Base-by-base conservation (phyloP, 176 grass and related monocot genomes). In the Chloris gayana region DNA sequence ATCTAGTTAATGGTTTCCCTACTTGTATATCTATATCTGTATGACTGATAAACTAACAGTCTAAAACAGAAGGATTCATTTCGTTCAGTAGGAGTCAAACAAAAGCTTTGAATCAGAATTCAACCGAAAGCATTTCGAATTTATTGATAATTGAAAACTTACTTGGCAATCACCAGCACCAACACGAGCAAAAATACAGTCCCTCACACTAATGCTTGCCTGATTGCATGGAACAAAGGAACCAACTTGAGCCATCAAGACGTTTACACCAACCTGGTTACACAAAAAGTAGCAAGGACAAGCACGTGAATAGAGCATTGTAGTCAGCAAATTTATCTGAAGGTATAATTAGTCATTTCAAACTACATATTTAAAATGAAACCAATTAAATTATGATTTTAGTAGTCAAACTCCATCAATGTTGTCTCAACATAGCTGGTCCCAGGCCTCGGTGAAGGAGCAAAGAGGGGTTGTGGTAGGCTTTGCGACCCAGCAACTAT, bases 101-200 rank as follows among this genome's bases (percentile, higher is more conserved):
- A 82, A 47, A 79, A 79, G 46, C 33, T 14, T 58, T 65, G 72
- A 57, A 67, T 60, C 41, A 73, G 29, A 57, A 42, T 62, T 77
- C 57, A 7, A 79, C 22, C 14, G 33, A 83, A 82, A 67, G 15
- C 44, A 68, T 56, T 80, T 33, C 14, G n/a, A 73, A 80, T 62
- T 76, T 7, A 4, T 63, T 38, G 19, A 77, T 15, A 22, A 51
- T 62, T 35, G 42, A 72, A 73, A 71, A 87, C 85, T 94, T 89
- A 98, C 92, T 80, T 98, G 95, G 83, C 95, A 98, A 91, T 98
- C 95, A 64, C 95, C 95, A 80, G 95, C 95, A n/a, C 95, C 95
- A 85, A 98, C 92, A 87, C 95, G 95, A 72, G 95, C 89, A 94
- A 98, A 98, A 81, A 98, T 98, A 82, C 95, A 92, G 88, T 98